Conservation (phyloP, 208 protist genomes). For the Crithidia mellificae region DNA sequence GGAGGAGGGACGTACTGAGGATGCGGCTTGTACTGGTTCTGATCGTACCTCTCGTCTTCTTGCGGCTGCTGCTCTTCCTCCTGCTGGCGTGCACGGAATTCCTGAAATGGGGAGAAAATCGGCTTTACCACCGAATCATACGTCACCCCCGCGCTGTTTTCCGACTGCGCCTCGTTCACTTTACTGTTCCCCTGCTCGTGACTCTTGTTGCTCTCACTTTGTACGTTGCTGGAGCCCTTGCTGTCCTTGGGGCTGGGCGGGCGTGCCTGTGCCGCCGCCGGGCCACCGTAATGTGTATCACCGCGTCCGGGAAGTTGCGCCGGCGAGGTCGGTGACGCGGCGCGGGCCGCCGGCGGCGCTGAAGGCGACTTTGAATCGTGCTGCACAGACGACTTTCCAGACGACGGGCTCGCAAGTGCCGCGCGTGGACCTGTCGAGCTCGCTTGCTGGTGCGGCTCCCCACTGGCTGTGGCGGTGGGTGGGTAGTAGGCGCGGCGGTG, state of each 20-base stretch:
- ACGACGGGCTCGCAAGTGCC: too few species aligned
- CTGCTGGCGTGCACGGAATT: not conserved
- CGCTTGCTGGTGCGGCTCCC: not conserved
- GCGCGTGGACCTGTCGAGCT: not conserved
- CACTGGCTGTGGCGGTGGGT: not conserved
- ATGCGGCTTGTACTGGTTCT: not conserved
- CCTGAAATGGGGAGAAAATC: constrained; percentile 6
- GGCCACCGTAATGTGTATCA: too few species aligned
- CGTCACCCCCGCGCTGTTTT: not conserved
- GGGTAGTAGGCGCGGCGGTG: constrained; percentile 7
- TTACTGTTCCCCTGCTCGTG: too few species aligned
- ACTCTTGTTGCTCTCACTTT: not conserved
- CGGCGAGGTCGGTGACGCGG: too few species aligned
- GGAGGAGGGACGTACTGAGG: not conserved
- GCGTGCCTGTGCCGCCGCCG: too few species aligned
- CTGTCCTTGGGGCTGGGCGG: too few species aligned
- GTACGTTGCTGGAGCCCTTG: not conserved
- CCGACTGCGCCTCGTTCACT: not conserved
- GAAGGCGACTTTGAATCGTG: too few species aligned
- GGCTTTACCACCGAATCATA: constrained; percentile 12
- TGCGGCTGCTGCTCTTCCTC: not conserved
- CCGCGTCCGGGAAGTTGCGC: too few species aligned
- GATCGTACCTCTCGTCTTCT: not conserved
- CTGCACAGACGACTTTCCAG: too few species aligned
- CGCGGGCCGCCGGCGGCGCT: too few species aligned